Base-by-base conservation (phyloP, 371 early-diverging fungal species). In the Mucor racemosus region DNA sequence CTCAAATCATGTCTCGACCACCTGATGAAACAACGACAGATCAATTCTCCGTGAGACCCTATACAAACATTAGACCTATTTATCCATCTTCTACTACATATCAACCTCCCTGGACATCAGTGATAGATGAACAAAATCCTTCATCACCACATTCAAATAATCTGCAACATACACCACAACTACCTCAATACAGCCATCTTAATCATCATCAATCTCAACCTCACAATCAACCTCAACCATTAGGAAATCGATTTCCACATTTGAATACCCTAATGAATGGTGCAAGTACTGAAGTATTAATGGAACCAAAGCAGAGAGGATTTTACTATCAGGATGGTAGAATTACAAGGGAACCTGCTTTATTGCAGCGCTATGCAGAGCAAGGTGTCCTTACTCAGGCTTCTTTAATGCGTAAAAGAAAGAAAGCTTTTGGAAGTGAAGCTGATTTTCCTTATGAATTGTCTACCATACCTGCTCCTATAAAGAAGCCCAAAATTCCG, bases 301-400 rank as follows among this genome's bases (percentile, higher is more conserved):
- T 81, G 76, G 82, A 79, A 46, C 82, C 82, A 11, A 77, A 69
- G 44, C 82, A 81, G 54, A 67, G 82, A 39, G 82, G 82, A 5
- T 81, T 79, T 58, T 81, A 81, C 55, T 81, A 81, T 41, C 78
- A 81, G 57, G 82, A 81, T 53, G 78, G 76, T 15, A 72, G 79
- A 46, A 77, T 79, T 36, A 58, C 75, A 11, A 72, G 79, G 21
- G 82, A 81, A 60, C 79, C 79, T 17, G 74, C 69, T 10, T 53
- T 77, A 14, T 46, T 81, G 17, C 79, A 79, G 61, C 73, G 76
- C 14, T 81, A 76, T 60, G 82, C 82, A 19, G 79, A 81, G 38
- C 82, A 81, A 65, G 82, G 79, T 35, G 75, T 81, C 0, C 55
- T 81, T 9, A 81, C 79, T 6, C 79, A 81, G 44, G 79, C 79